phyloP scores from a whole-genome alignment of 108 stramenopile species.

The Cylindrotheca closterium region DNA sequence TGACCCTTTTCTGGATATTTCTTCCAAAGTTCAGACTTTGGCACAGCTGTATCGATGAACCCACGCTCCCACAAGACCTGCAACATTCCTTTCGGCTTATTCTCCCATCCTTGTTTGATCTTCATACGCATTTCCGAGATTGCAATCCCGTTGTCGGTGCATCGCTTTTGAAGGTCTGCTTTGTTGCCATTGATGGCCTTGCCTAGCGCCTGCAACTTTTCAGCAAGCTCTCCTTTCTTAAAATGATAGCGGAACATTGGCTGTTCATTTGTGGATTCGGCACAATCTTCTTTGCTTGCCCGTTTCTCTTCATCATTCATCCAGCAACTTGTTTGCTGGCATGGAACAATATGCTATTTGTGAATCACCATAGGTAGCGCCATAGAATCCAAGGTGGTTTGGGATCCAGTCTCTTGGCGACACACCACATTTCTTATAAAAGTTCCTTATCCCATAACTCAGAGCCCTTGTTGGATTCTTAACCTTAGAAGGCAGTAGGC shows the following conservation, averaged over 20 bases:
- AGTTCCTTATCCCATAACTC: too few species aligned
- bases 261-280: background rate
- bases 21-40: slow-evolving; percentile 3
- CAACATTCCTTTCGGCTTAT: slow-evolving; percentile 25
- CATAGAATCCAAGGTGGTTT: too few species aligned
- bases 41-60: slow-evolving; percentile 9
- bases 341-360: too few species aligned
- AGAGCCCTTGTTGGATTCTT: too few species aligned
- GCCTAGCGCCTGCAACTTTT: background rate
- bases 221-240: background rate
- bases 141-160: background rate
- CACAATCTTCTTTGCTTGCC: background rate
- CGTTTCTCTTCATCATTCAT: background rate
- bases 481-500: too few species aligned
- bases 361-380: too few species aligned
- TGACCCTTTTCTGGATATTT: background rate
- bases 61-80: slow-evolving; percentile 28
- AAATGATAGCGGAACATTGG: background rate
- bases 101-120: slow-evolving; percentile 15
- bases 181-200: background rate
- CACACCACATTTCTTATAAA: too few species aligned
- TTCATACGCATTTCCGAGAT: background rate
- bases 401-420: too few species aligned
- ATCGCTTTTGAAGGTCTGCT: background rate
- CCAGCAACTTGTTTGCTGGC: too few species aligned